A percentile compares a stretch with the other conserved stretches of the same genome.
These are phyloP conservation scores for Chromera velia DNA, from an alignment of 73 alveolate species.

Conservation along the genomic window DNA sequence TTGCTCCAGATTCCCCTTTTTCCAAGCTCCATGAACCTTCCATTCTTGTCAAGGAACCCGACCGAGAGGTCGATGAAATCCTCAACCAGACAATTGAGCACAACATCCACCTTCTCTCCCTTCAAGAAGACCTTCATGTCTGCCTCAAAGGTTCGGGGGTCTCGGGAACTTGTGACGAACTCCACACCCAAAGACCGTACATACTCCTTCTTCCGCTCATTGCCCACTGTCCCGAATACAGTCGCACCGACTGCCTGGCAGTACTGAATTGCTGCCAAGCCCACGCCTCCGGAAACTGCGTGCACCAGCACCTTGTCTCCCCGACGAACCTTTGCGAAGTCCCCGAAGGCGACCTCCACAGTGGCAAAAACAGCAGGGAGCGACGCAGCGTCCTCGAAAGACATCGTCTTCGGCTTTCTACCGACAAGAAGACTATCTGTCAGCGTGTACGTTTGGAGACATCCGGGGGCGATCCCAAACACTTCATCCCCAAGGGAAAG, in stretches of 20 bases:
- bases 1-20: slow-evolving; percentile 13
- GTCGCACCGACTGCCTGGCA: slow-evolving; percentile 48
- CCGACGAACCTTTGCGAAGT: slow-evolving; percentile 18
- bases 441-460: slow-evolving; percentile 33
- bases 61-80: background rate
- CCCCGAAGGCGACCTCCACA: slow-evolving; percentile 19
- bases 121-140: slow-evolving; percentile 44
- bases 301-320: slow-evolving; percentile 45
- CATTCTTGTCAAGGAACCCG: slow-evolving; percentile 17
- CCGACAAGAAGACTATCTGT: slow-evolving; percentile 19
- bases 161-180: slow-evolving; percentile 37
- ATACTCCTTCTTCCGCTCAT: slow-evolving; percentile 13
- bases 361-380: slow-evolving; percentile 41
- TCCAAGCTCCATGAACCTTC: slow-evolving; percentile 48
- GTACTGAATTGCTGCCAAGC: slow-evolving; percentile 36
- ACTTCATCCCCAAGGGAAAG: slow-evolving; percentile 27
- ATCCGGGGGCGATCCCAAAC: slow-evolving; percentile 45
- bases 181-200: slow-evolving; percentile 18
- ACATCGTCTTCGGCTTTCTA: background rate
- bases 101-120: slow-evolving; percentile 33
- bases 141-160: slow-evolving; percentile 31
- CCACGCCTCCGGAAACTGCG: slow-evolving; percentile 47
- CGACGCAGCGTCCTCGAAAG: slow-evolving; percentile 35
- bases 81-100: slow-evolving; percentile 20
- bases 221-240: slow-evolving; percentile 32